Conservation (phyloP, 2,329 filamentous ascomycete genomes). For the Lecanicillium sp. region DNA sequence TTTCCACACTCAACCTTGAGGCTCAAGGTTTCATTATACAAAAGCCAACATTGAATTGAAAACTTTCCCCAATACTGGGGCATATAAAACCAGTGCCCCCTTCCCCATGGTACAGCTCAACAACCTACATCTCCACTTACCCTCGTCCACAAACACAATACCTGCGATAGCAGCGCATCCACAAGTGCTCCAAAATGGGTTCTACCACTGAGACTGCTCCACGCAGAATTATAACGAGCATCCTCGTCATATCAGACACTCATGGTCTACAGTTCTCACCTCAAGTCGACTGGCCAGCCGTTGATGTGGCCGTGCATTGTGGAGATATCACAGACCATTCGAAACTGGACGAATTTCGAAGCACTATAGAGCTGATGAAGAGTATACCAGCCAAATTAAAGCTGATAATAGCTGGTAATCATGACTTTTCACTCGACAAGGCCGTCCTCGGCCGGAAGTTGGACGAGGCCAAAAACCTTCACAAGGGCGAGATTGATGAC, state of each 20-base stretch:
- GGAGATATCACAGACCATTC: conserved; percentile 40
- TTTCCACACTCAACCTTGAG: no score
- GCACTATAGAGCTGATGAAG: conserved; percentile 28
- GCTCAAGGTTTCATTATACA: no score
- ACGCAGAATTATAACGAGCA: no score
- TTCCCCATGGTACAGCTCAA: no score
- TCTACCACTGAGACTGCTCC: no score
- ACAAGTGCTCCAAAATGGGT: no score
- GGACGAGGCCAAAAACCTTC: conserved; percentile 7
- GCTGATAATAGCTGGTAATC: conserved; percentile 42
- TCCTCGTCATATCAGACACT: conserved; percentile 18
- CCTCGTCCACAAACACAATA: no score
- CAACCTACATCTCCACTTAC: no score
- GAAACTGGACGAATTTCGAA: conserved; percentile 28
- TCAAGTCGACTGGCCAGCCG: background rate
- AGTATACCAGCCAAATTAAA: conserved; percentile 35
- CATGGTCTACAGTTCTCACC: conserved; percentile 11
- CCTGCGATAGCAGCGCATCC: no score
- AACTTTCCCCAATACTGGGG: no score
- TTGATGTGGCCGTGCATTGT: conserved; percentile 39
- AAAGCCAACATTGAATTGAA: no score
- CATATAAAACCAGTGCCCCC: no score
- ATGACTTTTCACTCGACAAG: conserved; percentile 36
- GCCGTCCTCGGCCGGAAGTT: conserved; percentile 23
- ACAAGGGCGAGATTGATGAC: conserved; percentile 4